Base-by-base conservation (phyloP, 257 asterid species). In the Knoxia roxburghii region DNA sequence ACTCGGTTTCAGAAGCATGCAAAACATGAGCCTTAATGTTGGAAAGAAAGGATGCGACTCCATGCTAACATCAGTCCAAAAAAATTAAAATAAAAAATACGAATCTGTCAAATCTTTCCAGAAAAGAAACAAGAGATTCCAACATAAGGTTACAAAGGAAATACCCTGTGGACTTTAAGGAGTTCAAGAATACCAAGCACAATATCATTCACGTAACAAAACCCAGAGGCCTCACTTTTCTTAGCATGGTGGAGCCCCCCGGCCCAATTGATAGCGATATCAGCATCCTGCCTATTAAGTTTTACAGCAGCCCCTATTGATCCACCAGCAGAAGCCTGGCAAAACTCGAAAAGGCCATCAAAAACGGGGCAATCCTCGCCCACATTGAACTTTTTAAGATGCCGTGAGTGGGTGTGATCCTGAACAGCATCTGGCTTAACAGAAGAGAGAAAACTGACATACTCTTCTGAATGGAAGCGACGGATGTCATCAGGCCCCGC, bases 201-300 rank as follows among this genome's bases (percentile, higher is more conserved):
- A 24, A 90, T 90, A 50, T 90, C 97, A 77, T 90, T 90, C 9
- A 90, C 94, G 68, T 86, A 89, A 61, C 94, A 86, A 72, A 88
- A 88, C 4, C 94, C 96, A 37, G 95, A 89, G 1, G 93, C 97
- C 73, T 80, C 91, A 32, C 89, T 84, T 81, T 82, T 87, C 87
- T 88, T 88, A 20, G 97, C 97, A 69, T 90, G 96, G 61, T 90
- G 97, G 72, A 90, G 74, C 2, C 97, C 97, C 61, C 97, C 97
- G 5, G 96, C 95, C 97, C 97, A 90, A 81, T 90, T 87, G 54
- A 90, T 85, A 5, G 96, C 96, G n/a, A 90, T 84, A 72, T 88
- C 97, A 29, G 96, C 94, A 27, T 86, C 91, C 73, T 80, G 73
- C 52, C 84, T 46, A 45, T 86, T 90, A 23, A 90, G 84, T 76